Base-by-base conservation (phyloP, 2,329 filamentous ascomycete genomes). In the Fusarium avenaceum region DNA sequence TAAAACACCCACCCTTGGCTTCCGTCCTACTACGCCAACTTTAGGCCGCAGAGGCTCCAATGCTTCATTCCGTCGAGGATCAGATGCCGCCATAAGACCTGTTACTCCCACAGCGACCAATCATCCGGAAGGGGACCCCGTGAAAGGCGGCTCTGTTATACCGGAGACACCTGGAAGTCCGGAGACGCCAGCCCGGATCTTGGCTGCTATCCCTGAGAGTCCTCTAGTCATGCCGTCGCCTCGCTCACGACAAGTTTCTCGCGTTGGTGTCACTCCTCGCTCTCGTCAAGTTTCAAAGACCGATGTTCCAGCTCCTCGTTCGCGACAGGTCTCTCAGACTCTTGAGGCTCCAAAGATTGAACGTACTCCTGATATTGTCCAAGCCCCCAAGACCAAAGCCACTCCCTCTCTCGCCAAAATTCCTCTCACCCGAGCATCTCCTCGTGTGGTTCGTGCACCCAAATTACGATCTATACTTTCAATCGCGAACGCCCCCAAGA, bases 11-110 rank as follows among this genome's bases (percentile, higher is more conserved):
- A 70, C 58, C 4, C 39, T 60, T 1, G 50, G 54, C 15, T 67
- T 54, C 7, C 70, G 70, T 35, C 70, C 70, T 22, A 72, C 62
- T 1, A 72, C 67, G 2, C 67, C 70, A 17, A 62, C 65, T 35
- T 32, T 70, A 13, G n/a, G 42, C 5, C 59, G 56, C 4, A 65
- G 62, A 6, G 45, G 57, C 6, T 72, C 70, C n/a, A 69, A 63
- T 11, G 22, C 45, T 28, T 63, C 57, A 4, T 56, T 66, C 38
- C 47, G 45, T 15, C 65, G 56, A 13, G 48, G 67, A 2, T 68
- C 70, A 7, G 72, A 56, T n/a, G 32, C 70, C 8, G 52, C 65
- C 6, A 71, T 63, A 14, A 56, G 56, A 0, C 69, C 67, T 8
- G 42, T 43, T 2, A 72, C 70, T 2, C 65, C 67, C 9, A 61